Conservation (phyloP, 1,139 yeast genomes). For the Magnusiomyces fungicola region DNA sequence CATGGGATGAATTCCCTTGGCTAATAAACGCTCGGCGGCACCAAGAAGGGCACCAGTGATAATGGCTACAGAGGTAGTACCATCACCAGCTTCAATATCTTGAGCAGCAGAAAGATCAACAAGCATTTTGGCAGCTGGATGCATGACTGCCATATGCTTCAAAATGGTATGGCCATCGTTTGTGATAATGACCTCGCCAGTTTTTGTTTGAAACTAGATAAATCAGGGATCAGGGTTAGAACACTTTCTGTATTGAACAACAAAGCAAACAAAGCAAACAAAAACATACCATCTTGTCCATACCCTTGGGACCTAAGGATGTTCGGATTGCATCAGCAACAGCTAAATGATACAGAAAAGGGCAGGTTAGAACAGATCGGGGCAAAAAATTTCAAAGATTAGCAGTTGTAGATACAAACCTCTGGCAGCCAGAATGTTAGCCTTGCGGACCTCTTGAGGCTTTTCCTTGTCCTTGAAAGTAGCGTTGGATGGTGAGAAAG, state of each 20-base stretch:
- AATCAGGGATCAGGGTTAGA: background rate
- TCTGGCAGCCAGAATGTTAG: constrained; percentile 90
- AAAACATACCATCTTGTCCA: constrained; percentile 78
- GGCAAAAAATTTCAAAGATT: background rate
- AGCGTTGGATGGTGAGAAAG: constrained; percentile 75
- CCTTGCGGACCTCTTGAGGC: constrained; percentile 93
- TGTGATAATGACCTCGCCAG: constrained; percentile 82
- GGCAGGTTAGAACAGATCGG: background rate
- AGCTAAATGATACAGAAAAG: constrained; percentile 37
- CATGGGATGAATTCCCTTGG: constrained; percentile 93
- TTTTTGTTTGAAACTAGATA: constrained; percentile 18
- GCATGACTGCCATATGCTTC: constrained; percentile 78
- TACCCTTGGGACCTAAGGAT: constrained; percentile 95
- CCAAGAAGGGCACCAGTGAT: constrained; percentile 88
- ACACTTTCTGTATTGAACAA: background rate
- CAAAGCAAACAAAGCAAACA: background rate
- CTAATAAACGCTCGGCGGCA: constrained; percentile 85
- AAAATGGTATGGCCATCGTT: constrained; percentile 77
- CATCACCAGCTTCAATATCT: constrained; percentile 88
- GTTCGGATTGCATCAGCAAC: constrained; percentile 98
- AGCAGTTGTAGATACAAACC: constrained; percentile 17
- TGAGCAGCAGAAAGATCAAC: constrained; percentile 77
- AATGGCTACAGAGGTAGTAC: constrained; percentile 95
- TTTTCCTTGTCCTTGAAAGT: constrained; percentile 92
- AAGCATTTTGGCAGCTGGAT: constrained; percentile 97